A percentile compares a stretch with the other conserved stretches of the same genome.
Conservation (phyloP, 805 yeast genomes). For the Candida awuae region DNA sequence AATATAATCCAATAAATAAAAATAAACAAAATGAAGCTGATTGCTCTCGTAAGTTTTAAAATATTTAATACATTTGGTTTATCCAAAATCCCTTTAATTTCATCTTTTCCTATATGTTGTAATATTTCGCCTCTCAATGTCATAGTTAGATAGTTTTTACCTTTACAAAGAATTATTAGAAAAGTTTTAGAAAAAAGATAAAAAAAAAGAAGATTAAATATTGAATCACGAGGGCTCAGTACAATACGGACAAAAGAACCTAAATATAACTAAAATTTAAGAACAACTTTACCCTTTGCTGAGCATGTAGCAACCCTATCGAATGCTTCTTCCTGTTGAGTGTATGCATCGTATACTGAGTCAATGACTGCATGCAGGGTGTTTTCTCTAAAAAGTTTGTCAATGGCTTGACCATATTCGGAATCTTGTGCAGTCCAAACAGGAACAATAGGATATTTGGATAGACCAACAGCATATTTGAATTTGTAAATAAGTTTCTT, state of each 20-base stretch:
- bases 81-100: slow-evolving; percentile 2
- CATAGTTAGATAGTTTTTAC: background rate
- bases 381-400: slow-evolving; percentile 39
- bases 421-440: slow-evolving; percentile 7
- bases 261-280: slow-evolving; percentile 8
- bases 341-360: slow-evolving; percentile 39
- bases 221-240: background rate
- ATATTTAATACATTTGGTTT: background rate
- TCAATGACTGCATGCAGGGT: slow-evolving; percentile 44
- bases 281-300: slow-evolving; percentile 62
- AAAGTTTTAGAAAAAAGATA: background rate
- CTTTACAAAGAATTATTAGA: background rate
- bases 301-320: slow-evolving; percentile 37
- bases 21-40: slow-evolving; percentile 18
- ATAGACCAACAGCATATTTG: slow-evolving; percentile 14
- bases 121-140: slow-evolving; percentile 8
- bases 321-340: slow-evolving; percentile 43
- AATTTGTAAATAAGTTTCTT: slow-evolving; percentile 12
- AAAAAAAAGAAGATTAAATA: background rate
- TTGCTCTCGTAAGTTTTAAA: slow-evolving; percentile 15
- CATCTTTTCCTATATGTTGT: slow-evolving; percentile 9
- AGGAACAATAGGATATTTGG: slow-evolving; percentile 8
- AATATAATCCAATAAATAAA: slow-evolving; percentile 15
- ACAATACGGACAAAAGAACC: too few species aligned
- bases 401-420: slow-evolving; percentile 26